phyloP scores from a whole-genome alignment of 2,329 filamentous ascomycete genomes.

The Lecanoromycetidae sp. region DNA sequence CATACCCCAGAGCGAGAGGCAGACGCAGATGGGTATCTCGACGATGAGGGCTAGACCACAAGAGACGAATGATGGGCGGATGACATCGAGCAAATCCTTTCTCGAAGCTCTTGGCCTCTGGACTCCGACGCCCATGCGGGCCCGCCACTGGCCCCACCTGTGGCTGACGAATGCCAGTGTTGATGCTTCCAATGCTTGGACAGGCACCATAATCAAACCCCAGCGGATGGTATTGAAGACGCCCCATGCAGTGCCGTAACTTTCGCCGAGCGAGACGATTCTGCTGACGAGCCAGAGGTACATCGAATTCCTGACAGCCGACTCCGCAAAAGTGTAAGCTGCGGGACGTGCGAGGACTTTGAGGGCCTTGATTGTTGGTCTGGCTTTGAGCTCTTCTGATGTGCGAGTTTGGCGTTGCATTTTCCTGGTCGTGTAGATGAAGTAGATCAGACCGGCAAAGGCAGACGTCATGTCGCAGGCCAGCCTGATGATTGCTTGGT shows the following conservation, averaged over 20 bases:
- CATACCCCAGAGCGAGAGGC: conserved; percentile 49
- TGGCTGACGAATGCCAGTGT: conserved; percentile 55
- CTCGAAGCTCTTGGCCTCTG: conserved; percentile 24
- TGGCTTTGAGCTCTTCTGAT: conserved; percentile 14
- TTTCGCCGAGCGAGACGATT: conserved; percentile 50
- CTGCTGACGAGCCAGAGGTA: conserved; percentile 59
- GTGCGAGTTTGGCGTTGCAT: conserved; percentile 16
- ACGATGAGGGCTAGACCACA: conserved; percentile 41
- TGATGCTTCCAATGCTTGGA: conserved; percentile 54
- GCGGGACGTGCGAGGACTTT: conserved; percentile 45
- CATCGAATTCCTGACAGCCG: conserved; percentile 53
- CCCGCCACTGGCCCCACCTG: conserved; percentile 46
- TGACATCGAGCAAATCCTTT: conserved; percentile 33
- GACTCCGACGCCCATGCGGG: conserved; percentile 22
- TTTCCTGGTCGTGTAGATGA: conserved; percentile 35
- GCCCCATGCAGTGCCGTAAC: conserved; percentile 62
- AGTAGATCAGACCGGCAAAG: conserved; percentile 47
- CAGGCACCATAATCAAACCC: conserved; percentile 63
- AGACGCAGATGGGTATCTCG: conserved; percentile 51
- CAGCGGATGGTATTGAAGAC: conserved; percentile 63
- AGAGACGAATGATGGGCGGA: conserved; percentile 43
- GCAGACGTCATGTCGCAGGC: conserved; percentile 48
- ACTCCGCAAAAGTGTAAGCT: conserved; percentile 49
- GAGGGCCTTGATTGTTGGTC: conserved; percentile 31
- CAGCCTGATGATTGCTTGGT: conserved; percentile 52